A percentile compares a stretch with the other conserved stretches of the same genome.
Conservation (phyloP, 371 early-diverging fungal species). For the Mortierella sp. region DNA sequence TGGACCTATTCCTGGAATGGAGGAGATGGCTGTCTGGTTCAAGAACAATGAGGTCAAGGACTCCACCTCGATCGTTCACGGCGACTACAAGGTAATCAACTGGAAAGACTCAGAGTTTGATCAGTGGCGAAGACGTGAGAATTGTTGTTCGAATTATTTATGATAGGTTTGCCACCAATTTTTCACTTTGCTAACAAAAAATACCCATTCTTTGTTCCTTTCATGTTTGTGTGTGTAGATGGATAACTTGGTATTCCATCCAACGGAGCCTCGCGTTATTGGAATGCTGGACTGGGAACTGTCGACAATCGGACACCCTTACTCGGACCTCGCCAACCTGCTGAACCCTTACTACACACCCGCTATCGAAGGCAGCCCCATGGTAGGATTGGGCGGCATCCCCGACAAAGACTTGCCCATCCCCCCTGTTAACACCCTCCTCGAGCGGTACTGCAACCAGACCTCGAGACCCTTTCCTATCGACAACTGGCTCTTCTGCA, state of each 20-base stretch:
- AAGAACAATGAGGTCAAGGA: constrained; percentile 74
- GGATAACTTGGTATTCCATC: constrained; percentile 88
- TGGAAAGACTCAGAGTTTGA: neutral
- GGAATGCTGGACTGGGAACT: constrained; percentile 98
- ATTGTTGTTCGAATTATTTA: neutral
- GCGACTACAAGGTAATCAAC: constrained; percentile 84
- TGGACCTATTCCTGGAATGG: constrained; percentile 77
- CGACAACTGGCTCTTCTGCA: constrained; percentile 72
- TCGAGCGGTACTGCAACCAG: constrained; percentile 74
- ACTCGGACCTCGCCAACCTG: constrained; percentile 91
- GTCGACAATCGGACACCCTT: constrained; percentile 94
- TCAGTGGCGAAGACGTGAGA: neutral
- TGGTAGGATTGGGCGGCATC: constrained; percentile 60
- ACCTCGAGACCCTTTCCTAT: constrained; percentile 76
- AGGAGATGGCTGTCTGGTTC: constrained; percentile 85
- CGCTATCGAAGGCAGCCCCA: constrained; percentile 22
- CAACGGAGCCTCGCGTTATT: constrained; percentile 83
- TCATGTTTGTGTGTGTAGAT: constrained; percentile 52
- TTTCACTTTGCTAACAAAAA: neutral
- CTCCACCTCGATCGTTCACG: constrained; percentile 88
- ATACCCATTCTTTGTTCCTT: neutral
- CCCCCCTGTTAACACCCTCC: constrained; percentile 73
- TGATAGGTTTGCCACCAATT: neutral
- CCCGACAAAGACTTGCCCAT: constrained; percentile 66
- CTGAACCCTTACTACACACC: constrained; percentile 81